Evolutionary conservation across 1,139 yeast species (phyloP).

Genomic region (Protomyces inundatus): DNA sequence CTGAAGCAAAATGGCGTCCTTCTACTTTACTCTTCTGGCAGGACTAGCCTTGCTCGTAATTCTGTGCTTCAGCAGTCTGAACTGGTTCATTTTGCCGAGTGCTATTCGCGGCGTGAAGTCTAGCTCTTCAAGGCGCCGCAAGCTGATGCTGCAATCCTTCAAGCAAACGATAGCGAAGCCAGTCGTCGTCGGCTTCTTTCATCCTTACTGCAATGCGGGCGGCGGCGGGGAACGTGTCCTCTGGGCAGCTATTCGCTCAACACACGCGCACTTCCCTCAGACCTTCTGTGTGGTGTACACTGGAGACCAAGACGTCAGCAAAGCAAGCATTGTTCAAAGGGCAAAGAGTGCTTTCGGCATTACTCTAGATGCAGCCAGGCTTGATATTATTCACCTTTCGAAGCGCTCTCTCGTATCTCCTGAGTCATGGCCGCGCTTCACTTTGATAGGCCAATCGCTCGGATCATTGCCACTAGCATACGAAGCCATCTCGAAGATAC

Average conservation of each 20-base stretch:
- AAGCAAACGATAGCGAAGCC: background rate
- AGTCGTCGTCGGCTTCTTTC: conserved; percentile 65
- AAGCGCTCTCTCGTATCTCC: conserved; percentile 63
- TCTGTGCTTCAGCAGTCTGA: background rate
- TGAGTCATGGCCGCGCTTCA: conserved; percentile 68
- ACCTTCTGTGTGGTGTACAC: conserved; percentile 74
- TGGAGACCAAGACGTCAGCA: conserved; percentile 53
- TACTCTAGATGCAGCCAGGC: conserved; percentile 47
- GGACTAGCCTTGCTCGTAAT: background rate
- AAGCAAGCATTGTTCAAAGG: conserved; percentile 50
- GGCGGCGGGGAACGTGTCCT: conserved; percentile 98
- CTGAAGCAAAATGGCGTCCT: no score
- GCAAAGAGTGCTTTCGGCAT: conserved; percentile 58
- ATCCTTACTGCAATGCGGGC: conserved; percentile 88
- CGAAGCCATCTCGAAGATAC: conserved; percentile 62
- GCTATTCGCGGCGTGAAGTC: background rate
- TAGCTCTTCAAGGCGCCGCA: background rate
- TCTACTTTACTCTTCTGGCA: no score
- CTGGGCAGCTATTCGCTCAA: conserved; percentile 85
- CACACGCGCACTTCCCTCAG: conserved; percentile 49
- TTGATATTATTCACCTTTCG: conserved; percentile 67
- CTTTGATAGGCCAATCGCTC: conserved; percentile 79
- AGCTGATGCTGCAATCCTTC: background rate
- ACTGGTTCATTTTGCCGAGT: no score
- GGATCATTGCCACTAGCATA: conserved; percentile 66